Base-by-base conservation (phyloP, 164 flowering plant genomes). In the Akebia trifoliata region DNA sequence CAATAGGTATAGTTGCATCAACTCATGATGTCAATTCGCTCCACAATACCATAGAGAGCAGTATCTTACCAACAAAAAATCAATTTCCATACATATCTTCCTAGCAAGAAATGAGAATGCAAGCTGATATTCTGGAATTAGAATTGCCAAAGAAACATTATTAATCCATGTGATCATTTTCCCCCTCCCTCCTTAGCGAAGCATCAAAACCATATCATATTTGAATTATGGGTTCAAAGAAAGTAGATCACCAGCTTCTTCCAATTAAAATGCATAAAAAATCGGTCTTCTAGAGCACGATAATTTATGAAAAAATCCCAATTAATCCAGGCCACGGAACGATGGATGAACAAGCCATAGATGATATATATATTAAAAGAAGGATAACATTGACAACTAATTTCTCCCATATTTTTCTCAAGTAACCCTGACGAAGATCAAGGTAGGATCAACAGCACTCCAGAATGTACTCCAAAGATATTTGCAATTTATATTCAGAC, bases 171-270 rank as follows among this genome's bases (percentile, higher is more conserved):
- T n/a, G 21, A 50, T 17, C 50, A 43, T 34, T 65, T 44, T 5
- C 20, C 14, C 44, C 29, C 7, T n/a, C 14, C 44, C 29, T 20
- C 50, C 50, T 40, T 39, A 57, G 14, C 51, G 12, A 54, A 25
- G 24, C 51, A 61, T 53, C 21, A 34, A 53, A 61, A 54, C 2
- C 50, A 60, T 25, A 17, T 35, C 15, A 35, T 20, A 31, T 28
- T 38, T 18, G 50, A 31, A 20, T 5, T 42, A 53, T 40, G 52
- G 39, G 31, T 15, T 39, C 24, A 11, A 12, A n/a, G 20, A n/a
- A 4, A 20, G 36, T 2, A 7, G 5, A 12, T 8, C 14, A 52
- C 38, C 50, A 21, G 26, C 15, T 26, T 34, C 22, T 37, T 40
- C 32, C 28, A 14, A 15, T 35, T 37, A 47, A 35, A 39, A 14